Evolutionary conservation across 202 grass and related monocot genomes (phyloP), one percentile per base, ranked within the genome.

Genomic region (Dendrocalamus latiflorus): DNA sequence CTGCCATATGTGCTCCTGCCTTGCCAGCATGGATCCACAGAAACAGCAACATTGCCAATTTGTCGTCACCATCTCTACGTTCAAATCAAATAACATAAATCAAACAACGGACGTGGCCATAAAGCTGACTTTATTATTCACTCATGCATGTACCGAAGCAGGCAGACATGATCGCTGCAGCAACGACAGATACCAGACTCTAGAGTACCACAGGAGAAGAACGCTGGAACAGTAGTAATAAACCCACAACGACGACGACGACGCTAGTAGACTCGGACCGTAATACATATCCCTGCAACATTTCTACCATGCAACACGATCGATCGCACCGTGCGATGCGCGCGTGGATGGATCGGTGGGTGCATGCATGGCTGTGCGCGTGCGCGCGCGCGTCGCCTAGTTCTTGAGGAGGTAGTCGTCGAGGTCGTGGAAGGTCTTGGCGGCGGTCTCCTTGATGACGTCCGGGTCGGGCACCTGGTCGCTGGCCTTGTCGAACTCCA

Each of bases 371-470:
- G 71, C 2, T 22, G 55, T 4, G 24, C 55, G 55, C 44, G 44
- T 45, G 43, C 9, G 3, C 14, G 44, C 12, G 4, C 13, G 44
- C n/a, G n/a, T n/a, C n/a, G n/a, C n/a, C 78, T 94, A 90, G 75
- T 91, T 98, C 81, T 84, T 85, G 75, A 86, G 76, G 44, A 98
- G 90, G 89, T 98, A 88, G 16, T 86, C 95, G 65, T 98, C 95
- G 41, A 98, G 89, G 67, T 81, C 85, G 33, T 86, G 85, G 91
- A 95, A 93, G 28, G 90, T 95, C 64, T n/a, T n/a, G n/a, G n/a
- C n/a, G n/a, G n/a, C n/a, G n/a, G n/a, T n/a, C n/a, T n/a, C n/a
- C n/a, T n/a, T 89, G 89, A 98, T 81, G 82, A 81, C 68, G 53
- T 95, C 88, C 15, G 92, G 92, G 21, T 95, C 89, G 25, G 92